phyloP scores from a whole-genome alignment of 257 asterid genomes.

The Perilla frutescens region DNA sequence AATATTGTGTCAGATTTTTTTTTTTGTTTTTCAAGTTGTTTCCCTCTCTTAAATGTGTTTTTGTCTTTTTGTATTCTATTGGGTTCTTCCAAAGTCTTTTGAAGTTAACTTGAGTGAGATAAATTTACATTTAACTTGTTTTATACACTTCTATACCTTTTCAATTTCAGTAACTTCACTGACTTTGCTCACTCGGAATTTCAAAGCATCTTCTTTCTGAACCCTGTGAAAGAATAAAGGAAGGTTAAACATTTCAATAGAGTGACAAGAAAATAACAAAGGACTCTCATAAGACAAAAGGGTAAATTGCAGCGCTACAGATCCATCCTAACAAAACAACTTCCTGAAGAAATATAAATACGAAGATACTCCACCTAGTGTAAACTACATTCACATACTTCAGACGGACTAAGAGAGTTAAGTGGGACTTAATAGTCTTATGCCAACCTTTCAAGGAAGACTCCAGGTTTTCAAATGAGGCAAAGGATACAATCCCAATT shows the following conservation, averaged over 20 bases:
- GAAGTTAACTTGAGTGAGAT: neutral
- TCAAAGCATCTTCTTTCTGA: constrained; percentile 92
- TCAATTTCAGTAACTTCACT: constrained; percentile 79
- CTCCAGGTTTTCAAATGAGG: constrained; percentile 11
- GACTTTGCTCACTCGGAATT: constrained; percentile 76
- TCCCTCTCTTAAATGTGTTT: neutral
- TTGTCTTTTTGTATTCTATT: neutral
- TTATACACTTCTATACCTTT: constrained; percentile 58
- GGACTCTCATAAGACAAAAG: neutral
- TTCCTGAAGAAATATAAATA: constrained; percentile 21
- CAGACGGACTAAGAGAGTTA: constrained; percentile 15
- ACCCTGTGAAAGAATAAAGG: constrained; percentile 54
- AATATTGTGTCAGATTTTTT: neutral
- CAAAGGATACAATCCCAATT: neutral
- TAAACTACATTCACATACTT: constrained; percentile 19
- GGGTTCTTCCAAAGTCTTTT: constrained; percentile 17
- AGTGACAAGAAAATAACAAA: constrained; percentile 14
- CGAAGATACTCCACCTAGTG: neutral
- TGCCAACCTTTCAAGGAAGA: constrained; percentile 12
- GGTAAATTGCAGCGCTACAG: constrained; percentile 19
- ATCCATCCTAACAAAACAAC: constrained; percentile 17
- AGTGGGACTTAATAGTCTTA: neutral
- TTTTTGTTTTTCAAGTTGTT: constrained; percentile 15
- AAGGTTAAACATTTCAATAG: constrained; percentile 28
- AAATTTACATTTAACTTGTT: constrained; percentile 6